Base-by-base conservation (phyloP, 345 rosid genomes). In the Arabis alpina region DNA sequence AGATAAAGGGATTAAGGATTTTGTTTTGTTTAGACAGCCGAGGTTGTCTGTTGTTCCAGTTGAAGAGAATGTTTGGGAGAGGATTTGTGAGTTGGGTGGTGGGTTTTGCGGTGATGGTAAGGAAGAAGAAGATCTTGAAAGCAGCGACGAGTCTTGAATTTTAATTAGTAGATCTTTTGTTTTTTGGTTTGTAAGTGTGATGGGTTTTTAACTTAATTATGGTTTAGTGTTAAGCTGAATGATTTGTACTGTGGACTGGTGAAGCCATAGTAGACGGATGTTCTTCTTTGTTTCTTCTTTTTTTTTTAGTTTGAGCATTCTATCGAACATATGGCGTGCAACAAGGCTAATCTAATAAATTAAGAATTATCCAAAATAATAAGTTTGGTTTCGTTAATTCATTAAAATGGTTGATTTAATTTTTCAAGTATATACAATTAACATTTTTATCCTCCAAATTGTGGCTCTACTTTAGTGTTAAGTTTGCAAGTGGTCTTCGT, bases 1-100 rank as follows among this genome's bases (percentile, higher is more conserved):
- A 27, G 87, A 86, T 10, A 86, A 61, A 32, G 82, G 72, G 75
- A 61, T 89, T 77, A 85, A 83, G 72, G 93, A 78, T 7, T 91
- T 92, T 71, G 85, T 62, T 6, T 42, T 91, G 79, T 82, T 94
- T 8, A 74, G 83, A 74, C 98, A 94, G 90, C 98, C 93, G 54
- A 81, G 96, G 77, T 71, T 94, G 76, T 91, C 98, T 62, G 98
- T 94, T 11, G 90, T 94, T 75, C 87, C 89, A 4, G 96, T 94
- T 16, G 60, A 82, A 3, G 78, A 77, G 55, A 75, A 70, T 52
- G 70, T 87, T 28, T 91, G 97, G 99, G 19, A 27, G 23, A 83
- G 64, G 74, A 51, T 91, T 61, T 91, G 95, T 72, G 83, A 91
- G 7, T 62, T 94, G 88, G 93, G 95, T 1, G 85, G 81, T 82